These are phyloP conservation scores for Annulohypoxylon maeteangense DNA, from an alignment of 495 filamentous ascomycete species.

Conservation along the genomic window DNA sequence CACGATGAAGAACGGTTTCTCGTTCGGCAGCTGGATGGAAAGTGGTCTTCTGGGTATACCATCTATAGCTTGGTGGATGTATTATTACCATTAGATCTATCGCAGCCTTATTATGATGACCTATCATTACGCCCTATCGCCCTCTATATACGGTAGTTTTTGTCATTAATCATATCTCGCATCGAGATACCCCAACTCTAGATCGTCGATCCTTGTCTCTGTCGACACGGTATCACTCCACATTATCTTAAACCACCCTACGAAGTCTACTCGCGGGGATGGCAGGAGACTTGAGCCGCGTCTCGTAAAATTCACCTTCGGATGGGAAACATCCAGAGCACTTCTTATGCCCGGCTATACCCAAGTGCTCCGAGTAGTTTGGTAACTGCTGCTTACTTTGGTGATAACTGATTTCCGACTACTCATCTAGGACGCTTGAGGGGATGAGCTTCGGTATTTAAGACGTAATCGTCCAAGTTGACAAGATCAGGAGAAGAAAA, in stretches of 20 bases:
- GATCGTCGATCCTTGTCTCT: constrained; percentile 1
- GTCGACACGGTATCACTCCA: neutral
- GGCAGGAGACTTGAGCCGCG: neutral
- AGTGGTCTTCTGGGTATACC: neutral
- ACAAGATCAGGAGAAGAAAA: constrained; percentile 77
- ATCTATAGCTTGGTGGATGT: neutral
- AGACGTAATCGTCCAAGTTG: constrained; percentile 64
- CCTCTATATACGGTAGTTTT: constrained; percentile 16
- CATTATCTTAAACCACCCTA: neutral
- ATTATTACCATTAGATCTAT: constrained; percentile 42
- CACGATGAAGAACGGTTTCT: neutral
- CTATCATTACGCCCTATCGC: constrained; percentile 8
- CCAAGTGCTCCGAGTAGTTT: neutral
- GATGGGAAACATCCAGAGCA: neutral
- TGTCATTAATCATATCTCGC: constrained; percentile 23
- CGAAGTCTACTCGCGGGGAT: neutral
- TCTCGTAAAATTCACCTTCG: neutral
- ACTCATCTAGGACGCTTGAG: constrained; percentile 59
- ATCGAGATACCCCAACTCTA: constrained; percentile 9
- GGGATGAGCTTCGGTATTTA: constrained; percentile 82
- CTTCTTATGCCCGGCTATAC: neutral
- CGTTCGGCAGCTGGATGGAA: neutral
- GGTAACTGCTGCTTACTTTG: neutral
- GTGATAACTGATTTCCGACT: neutral
- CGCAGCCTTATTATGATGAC: constrained; percentile 22